A percentile compares a stretch with the other conserved stretches of the same genome.
Conservation (phyloP, 192 early-diverging fungal genomes). For the Coemansia sp. region DNA sequence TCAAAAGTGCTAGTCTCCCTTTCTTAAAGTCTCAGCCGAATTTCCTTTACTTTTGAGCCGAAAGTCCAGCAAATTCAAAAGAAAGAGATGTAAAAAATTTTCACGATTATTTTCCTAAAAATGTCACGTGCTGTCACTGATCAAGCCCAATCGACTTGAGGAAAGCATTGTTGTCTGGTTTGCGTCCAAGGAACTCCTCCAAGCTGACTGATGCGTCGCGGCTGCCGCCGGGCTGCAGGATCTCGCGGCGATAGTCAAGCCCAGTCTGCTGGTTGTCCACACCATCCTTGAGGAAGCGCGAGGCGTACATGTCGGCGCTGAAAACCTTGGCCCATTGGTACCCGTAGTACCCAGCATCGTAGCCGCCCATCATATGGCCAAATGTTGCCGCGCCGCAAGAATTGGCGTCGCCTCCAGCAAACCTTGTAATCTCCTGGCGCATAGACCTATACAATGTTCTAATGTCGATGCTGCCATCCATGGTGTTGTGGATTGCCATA, state of each 20-base stretch:
- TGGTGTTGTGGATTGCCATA: slow-evolving; percentile 64
- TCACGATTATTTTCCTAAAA: not conserved
- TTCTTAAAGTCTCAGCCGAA: not conserved
- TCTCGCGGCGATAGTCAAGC: slow-evolving; percentile 69
- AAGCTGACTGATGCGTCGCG: slow-evolving; percentile 64
- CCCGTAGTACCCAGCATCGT: slow-evolving; percentile 76
- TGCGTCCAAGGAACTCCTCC: slow-evolving; percentile 56
- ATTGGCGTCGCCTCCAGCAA: slow-evolving; percentile 32
- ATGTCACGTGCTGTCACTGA: not conserved
- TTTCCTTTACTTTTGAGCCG: not conserved
- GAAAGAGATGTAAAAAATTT: not conserved
- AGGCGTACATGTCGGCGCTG: slow-evolving; percentile 79
- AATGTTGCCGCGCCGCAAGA: slow-evolving; percentile 55
- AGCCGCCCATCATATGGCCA: slow-evolving; percentile 77
- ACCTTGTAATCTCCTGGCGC: slow-evolving; percentile 38
- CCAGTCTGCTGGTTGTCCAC: slow-evolving; percentile 62
- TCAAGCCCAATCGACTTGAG: slow-evolving; percentile 60
- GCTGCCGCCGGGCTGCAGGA: slow-evolving; percentile 71
- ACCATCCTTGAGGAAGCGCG: slow-evolving; percentile 61
- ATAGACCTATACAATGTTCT: slow-evolving; percentile 39
- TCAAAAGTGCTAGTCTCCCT: too few relatives aligned
- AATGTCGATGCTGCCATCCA: slow-evolving; percentile 40
- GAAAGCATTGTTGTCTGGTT: slow-evolving; percentile 57
- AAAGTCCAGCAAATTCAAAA: too few relatives aligned
- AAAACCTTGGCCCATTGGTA: slow-evolving; percentile 83